Base-by-base conservation (phyloP, 1,284 basidiomycete genomes). In the Austroboletus novae-zelandiae region DNA sequence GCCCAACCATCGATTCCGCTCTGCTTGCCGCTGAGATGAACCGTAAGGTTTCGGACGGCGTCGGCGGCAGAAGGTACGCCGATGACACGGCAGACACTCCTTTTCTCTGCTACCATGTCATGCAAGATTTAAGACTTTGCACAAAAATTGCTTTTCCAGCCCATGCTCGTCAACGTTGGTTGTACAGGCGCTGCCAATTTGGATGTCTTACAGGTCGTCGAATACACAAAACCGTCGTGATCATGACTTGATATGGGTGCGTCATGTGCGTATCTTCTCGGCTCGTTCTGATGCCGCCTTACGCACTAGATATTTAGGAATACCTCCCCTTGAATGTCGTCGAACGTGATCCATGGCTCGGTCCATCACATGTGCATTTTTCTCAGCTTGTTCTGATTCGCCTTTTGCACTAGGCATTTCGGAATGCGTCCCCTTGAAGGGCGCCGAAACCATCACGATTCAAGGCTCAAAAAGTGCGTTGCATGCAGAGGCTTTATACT, bases 41-140 rank as follows among this genome's bases (percentile, higher is more conserved):
- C n/a, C n/a, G n/a, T n/a, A n/a, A n/a, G n/a, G n/a, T n/a, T n/a
- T n/a, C n/a, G n/a, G n/a, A n/a, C n/a, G n/a, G n/a, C n/a, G n/a
- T n/a, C n/a, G n/a, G n/a, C n/a, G n/a, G n/a, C n/a, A n/a, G n/a
- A n/a, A n/a, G n/a, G n/a, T n/a, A n/a, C n/a, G n/a, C n/a, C n/a
- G n/a, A n/a, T n/a, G n/a, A n/a, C n/a, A n/a, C n/a, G n/a, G n/a
- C n/a, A n/a, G n/a, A n/a, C n/a, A n/a, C 95, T 1, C n/a, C n/a
- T 84, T 83, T 62, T 82, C 81, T 3, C 58, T 74, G 97, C 97
- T 0, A 99, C 97, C 1, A 99, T 99, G 97, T 97, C 97, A 2
- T 80, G 91, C 47, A 98, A 98, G 66, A 99, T 99, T 53, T 94
- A 98, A 68, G 96, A 98, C 62, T 99, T 99, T 69, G 97, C 97